Evolutionary conservation across 345 rosid species (phyloP), one percentile per base, ranked within the genome.

Genomic region (Eucalyptus victrix): DNA sequence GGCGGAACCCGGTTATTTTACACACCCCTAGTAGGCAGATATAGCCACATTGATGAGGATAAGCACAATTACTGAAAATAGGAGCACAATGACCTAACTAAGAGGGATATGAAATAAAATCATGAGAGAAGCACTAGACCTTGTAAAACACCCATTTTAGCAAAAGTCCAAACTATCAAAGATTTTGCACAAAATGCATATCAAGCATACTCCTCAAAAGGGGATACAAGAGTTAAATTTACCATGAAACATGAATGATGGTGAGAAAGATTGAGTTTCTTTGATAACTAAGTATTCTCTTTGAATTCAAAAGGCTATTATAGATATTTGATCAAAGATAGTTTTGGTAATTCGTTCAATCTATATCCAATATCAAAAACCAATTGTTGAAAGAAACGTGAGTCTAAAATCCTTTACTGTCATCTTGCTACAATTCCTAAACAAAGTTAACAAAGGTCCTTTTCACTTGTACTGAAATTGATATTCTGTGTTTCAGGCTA

Each of bases 1-100:
- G 50, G 16, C 1, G 0, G 1, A 16, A 13, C 6, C 0, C 6
- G 6, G 2, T 49, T 49, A 2, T 49, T 49, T 49, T 49, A 3
- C 50, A 49, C 1, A 49, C 50, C 50, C 49, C 6, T 49, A 32
- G 42, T 34, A 69, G 44, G 44, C 2, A 8, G 14, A 69, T 69
- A 69, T 69, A 69, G 11, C 45, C 47, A 76, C 83, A 37, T 72
- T 37, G 45, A 37, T 37, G 83, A 76, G 47, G 83, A 37, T 19
- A 76, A 21, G 15, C 47, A 37, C 28, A 76, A 37, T 72, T 2
- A 24, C 47, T 23, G 0, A 37, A 72, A 76, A 19, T 76, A 37
- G 47, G 47, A 76, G 45, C 28, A 21, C 47, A 76, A 76, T 37
- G 9, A 76, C 28, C 83, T 37, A 37, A 19, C 47, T 19, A 72